Base-by-base conservation (phyloP, 768 basidiomycete species). In the Collybia sp. region DNA sequence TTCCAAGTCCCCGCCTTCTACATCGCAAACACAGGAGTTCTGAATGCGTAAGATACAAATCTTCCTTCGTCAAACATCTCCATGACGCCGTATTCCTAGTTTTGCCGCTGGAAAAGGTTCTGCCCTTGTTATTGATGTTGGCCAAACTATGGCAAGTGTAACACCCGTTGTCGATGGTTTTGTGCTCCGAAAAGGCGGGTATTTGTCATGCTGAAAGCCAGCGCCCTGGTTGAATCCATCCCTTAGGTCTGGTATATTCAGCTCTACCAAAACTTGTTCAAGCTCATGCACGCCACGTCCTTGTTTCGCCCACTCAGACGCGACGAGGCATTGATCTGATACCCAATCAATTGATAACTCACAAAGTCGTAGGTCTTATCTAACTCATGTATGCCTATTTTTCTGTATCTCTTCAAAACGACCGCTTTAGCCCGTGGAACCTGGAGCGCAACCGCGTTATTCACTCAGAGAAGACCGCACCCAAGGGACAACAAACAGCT, bases 131-230 rank as follows among this genome's bases (percentile, higher is more conserved):
- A 82, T 99, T 35, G 96, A 99, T 56, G 79, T 98, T 40, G 96
- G 96, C 4, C 85, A 92, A 52, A 79, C 87, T 11, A 82, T 85
- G 62, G 87, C 88, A 12, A 95, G 90, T 55, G 90, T 95, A 12
- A 93, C 92, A 1, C 96, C 96, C 5, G 88, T 99, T 15, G 92
- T 94, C 3, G 96, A 99, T 55, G 96, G 96, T 3, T 99, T 97
- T 58, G 96, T 98, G 36, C 80, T 99, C 37, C 77, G 94, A 57
- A 96, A 95, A 79, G 95, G 95, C 85, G 38, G 38, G 39, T 30
- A 2, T 19, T 40, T 16, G 13, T 12, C n/a, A 9, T 37, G 43
- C 9, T 12, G 6, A 6, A 11, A n/a, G n/a, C n/a, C n/a, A n/a
- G 31, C 8, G 43, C 16, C 42, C 13, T 10, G 25, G 17, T 31